Evolutionary conservation across 805 yeast species (phyloP), one percentile per base, ranked within the genome.

Genomic region (Kodamaea leandrae): DNA sequence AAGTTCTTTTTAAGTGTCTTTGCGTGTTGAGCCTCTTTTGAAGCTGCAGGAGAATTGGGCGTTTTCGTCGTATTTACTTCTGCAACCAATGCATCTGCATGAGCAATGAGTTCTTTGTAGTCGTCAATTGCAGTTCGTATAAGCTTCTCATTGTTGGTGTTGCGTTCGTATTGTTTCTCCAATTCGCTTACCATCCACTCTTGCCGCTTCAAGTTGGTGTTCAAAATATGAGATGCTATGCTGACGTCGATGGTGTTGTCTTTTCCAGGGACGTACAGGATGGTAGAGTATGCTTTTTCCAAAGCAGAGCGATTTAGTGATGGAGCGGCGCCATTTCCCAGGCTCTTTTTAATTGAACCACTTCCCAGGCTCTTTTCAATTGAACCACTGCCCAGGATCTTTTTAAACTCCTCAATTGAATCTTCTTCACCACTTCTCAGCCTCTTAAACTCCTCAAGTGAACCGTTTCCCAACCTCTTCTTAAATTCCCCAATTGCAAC

Each of bases 241-340:
- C 63, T 61, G 12, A 54, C 50, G 4, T 54, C 55, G 15, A 62
- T 54, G 13, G 56, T 57, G 26, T 61, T 67, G 37, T 54, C 56
- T 42, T 59, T 60, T 26, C 52, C 59, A 3, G 61, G 57, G 13
- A 46, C 41, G 37, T 53, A 63, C 2, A 63, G 58, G 2, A 63
- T 37, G 17, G 45, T 53, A 4, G 42, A 39, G 34, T 49, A 55
- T 8, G 54, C 30, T 6, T 49, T 50, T 23, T 43, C 41, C 13
- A 53, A 42, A 4, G 63, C 64, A 23, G n/a, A n/a, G 53, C 41
- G 4, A 57, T 44, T 10, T 46, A 40, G 20, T 39, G 39, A 32
- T 50, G 48, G 14, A 13, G 18, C 4, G 29, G n/a, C 15, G 16
- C 7, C 18, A n/a, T n/a, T n/a, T n/a, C n/a, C n/a, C n/a, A n/a